Evolutionary conservation across 2,329 filamentous ascomycete species (phyloP).

Genomic region (Neodidymelliopsis sp.): DNA sequence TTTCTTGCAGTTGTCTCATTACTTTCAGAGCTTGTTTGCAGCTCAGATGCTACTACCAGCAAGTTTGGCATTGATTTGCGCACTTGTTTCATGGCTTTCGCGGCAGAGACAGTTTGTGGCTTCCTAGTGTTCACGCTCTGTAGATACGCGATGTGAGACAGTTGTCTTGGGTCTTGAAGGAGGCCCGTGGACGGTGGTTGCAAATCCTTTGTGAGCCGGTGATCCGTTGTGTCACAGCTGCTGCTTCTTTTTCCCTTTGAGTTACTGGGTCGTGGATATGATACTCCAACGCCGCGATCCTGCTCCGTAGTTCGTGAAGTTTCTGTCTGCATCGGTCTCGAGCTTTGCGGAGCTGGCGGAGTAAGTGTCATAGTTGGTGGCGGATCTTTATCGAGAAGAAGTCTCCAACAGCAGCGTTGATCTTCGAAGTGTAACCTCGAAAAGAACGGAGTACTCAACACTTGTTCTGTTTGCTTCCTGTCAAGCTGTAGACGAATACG

Average conservation of each 20-base stretch:
- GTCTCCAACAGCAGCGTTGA: constrained; percentile 36
- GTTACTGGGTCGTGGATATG: constrained; percentile 25
- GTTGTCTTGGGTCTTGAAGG: not conserved
- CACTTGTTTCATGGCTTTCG: not conserved
- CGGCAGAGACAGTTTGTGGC: not conserved
- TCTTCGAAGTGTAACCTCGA: constrained; percentile 28
- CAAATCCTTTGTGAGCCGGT: not conserved
- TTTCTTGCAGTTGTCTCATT: not conserved
- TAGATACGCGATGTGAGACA: not conserved
- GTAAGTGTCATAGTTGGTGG: constrained; percentile 33
- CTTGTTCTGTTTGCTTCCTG: constrained; percentile 30
- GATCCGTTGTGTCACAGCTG: not conserved
- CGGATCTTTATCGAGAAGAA: constrained; percentile 35
- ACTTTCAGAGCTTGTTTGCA: constrained; percentile 8
- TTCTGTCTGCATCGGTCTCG: not conserved
- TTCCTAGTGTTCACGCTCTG: constrained; percentile 5
- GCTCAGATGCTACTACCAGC: not conserved
- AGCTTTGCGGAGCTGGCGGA: constrained; percentile 21
- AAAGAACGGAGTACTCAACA: constrained; percentile 40
- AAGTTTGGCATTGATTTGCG: constrained; percentile 25
- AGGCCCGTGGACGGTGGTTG: not conserved
- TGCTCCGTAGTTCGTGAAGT: not conserved
- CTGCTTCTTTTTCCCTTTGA: constrained; percentile 11
- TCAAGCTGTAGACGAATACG: constrained; percentile 34
- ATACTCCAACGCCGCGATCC: constrained; percentile 3